A percentile compares a stretch with the other conserved stretches of the same genome.
These are phyloP conservation scores for Gypsophila paniculata DNA, from an alignment of 179 eudicot species.

Conservation along the genomic window DNA sequence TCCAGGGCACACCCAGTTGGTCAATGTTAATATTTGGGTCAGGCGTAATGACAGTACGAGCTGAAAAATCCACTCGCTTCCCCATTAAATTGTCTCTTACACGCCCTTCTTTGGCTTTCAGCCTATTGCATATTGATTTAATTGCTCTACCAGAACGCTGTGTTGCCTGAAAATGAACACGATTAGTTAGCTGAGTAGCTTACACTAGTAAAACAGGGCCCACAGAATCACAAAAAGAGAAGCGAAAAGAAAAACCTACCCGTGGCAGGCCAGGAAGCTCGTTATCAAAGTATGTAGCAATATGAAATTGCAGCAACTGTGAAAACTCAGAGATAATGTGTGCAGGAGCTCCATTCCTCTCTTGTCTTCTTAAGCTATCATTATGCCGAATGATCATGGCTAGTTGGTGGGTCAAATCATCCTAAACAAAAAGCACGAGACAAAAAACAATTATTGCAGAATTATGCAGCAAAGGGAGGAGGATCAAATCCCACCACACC, in stretches of 20 bases:
- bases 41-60: slow-evolving; percentile 97
- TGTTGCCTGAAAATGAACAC: slow-evolving; percentile 59
- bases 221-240: not conserved
- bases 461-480: not conserved
- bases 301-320: slow-evolving; percentile 88
- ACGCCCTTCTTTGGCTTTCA: slow-evolving; percentile 97
- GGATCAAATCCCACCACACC: not conserved
- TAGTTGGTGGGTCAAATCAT: slow-evolving; percentile 95
- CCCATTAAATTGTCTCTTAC: slow-evolving; percentile 99
- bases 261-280: slow-evolving; percentile 99
- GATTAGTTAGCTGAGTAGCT: slow-evolving; percentile 16
- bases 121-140: slow-evolving; percentile 92
- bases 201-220: not conserved
- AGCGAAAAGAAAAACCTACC: slow-evolving; percentile 36
- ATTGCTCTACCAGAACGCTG: slow-evolving; percentile 96
- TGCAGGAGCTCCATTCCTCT: slow-evolving; percentile 98
- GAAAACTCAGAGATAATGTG: slow-evolving; percentile 98
- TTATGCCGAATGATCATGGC: slow-evolving; percentile 98
- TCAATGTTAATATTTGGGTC: slow-evolving; percentile 98
- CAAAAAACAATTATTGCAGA: slow-evolving; percentile 15
- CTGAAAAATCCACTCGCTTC: slow-evolving; percentile 98
- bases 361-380: slow-evolving; percentile 90
- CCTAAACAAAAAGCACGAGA: slow-evolving; percentile 40
- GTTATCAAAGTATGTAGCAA: slow-evolving; percentile 97
- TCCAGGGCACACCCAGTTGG: slow-evolving; percentile 98